Conservation (phyloP, 1,139 yeast species). For the Geotrichum armillariae region DNA sequence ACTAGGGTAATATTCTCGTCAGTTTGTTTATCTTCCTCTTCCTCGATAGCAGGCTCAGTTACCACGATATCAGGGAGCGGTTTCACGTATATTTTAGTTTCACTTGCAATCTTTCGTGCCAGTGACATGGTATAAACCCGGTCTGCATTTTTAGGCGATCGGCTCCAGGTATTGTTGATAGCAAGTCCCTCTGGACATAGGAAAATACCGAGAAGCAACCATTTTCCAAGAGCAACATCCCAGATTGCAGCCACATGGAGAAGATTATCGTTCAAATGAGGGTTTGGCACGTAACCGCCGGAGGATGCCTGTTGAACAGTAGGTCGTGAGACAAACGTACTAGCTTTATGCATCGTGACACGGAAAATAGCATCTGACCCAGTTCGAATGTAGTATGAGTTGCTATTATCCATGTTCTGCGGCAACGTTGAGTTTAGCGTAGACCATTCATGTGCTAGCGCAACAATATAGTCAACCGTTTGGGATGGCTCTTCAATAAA, state of each 20-base stretch:
- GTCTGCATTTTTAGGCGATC: conserved; percentile 8
- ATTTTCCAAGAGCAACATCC: conserved; percentile 2
- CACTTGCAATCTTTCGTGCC: not conserved
- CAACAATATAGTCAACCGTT: conserved; percentile 13
- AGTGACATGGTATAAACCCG: not conserved
- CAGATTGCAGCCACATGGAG: conserved; percentile 13
- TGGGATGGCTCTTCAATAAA: conserved; percentile 11
- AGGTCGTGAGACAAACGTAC: conserved; percentile 11
- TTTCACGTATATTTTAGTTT: not conserved
- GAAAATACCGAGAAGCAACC: conserved; percentile 16
- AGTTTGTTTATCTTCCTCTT: not conserved
- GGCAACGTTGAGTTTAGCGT: not conserved
- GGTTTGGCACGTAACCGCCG: not conserved
- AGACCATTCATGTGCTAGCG: conserved; percentile 16
- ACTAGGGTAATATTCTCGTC: not conserved
- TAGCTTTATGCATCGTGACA: conserved; percentile 14
- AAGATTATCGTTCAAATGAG: not conserved
- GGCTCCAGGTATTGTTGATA: conserved; percentile 2
- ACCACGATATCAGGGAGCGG: conserved; percentile 2
- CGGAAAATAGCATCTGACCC: conserved; percentile 19
- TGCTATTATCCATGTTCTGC: not conserved
- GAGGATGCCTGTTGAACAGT: not conserved
- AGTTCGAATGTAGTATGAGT: conserved; percentile 11
- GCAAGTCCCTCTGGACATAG: conserved; percentile 9
- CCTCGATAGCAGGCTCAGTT: not conserved